Evolutionary conservation across 2,329 filamentous ascomycete genomes (phyloP), one percentile per base, ranked within the genome.

Genomic region (Ceratocystis diversiconidia): DNA sequence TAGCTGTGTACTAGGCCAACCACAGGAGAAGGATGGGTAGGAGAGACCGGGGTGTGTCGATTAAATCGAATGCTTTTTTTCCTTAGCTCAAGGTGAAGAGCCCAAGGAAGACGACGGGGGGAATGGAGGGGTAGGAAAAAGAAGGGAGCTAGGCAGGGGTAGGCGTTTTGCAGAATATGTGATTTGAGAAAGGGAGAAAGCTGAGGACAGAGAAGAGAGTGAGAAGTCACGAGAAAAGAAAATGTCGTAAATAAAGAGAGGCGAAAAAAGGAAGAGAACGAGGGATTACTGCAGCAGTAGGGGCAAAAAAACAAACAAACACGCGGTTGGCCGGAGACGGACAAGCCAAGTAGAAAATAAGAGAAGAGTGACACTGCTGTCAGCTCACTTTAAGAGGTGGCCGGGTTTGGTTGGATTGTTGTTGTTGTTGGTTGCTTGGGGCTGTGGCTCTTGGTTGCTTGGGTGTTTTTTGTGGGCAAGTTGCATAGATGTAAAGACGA

Each of bases 41-140:
- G 6, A 64, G 36, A 43, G 50, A 57, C 62, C 36, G 44, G 62
- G 63, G 50, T 60, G 15, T 46, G 52, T 57, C 52, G 52, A 57
- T 57, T 30, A 57, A 57, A 30, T 57, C 12, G 50, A 60, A 43
- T 52, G 36, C 30, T 60, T 57, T 52, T 36, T 57, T 59, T 41
- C 36, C 4, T 15, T 41, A 41, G 36, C 36, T 41, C 36, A 41
- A n/a, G 46, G 41, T 44, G 36, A 46, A 64, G 46, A 57, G 28
- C 48, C 36, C 10, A 12, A 48, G 46, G n/a, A 15, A 46, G 44
- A 5, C 44, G 12, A 22, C 46, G 3, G 60, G 61, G 61, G 41
- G 30, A 48, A 43, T 50, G 61, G 61, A 62, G 61, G 61, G 61
- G 50, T 46, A 59, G 19, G 19, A 19, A 55, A 5, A 6, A 19